phyloP scores from a whole-genome alignment of 1,284 basidiomycete genomes.

The Psilocybe mexicana region DNA sequence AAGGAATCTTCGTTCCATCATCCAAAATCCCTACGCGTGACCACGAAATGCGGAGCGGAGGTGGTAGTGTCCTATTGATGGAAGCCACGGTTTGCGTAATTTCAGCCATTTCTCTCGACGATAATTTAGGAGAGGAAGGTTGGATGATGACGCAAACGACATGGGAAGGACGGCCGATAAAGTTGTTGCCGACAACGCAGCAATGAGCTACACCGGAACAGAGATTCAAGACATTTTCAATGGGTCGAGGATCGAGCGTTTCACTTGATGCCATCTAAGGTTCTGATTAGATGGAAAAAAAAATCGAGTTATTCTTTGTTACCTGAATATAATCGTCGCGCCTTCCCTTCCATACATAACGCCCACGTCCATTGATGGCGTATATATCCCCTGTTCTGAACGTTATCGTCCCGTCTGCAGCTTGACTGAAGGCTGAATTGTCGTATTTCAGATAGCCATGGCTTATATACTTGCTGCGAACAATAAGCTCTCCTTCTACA shows the following conservation, averaged over 20 bases:
- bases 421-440: conserved; percentile 20
- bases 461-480: conserved; percentile 27
- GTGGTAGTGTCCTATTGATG: conserved; percentile 28
- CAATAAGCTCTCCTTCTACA: conserved; percentile 23
- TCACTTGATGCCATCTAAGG: conserved; percentile 29
- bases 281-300: neutral
- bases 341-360: conserved; percentile 30
- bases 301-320: neutral
- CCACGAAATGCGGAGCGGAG: conserved; percentile 30
- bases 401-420: conserved; percentile 23
- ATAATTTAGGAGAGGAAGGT: conserved; percentile 3
- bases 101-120: conserved; percentile 12
- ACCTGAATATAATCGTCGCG: conserved; percentile 32
- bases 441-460: conserved; percentile 27
- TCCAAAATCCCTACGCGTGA: conserved; percentile 27
- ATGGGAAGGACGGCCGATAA: conserved; percentile 25
- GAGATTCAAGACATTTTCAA: conserved; percentile 25
- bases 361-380: conserved; percentile 2
- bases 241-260: conserved; percentile 25
- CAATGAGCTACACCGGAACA: conserved; percentile 22
- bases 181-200: conserved; percentile 30
- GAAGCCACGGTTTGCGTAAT: conserved; percentile 24
- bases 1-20: conserved; percentile 25
- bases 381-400: conserved; percentile 34
- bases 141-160: conserved; percentile 29